These are phyloP conservation scores for Inonotus obliquus DNA, from an alignment of 1,284 basidiomycete species.

Conservation along the genomic window DNA sequence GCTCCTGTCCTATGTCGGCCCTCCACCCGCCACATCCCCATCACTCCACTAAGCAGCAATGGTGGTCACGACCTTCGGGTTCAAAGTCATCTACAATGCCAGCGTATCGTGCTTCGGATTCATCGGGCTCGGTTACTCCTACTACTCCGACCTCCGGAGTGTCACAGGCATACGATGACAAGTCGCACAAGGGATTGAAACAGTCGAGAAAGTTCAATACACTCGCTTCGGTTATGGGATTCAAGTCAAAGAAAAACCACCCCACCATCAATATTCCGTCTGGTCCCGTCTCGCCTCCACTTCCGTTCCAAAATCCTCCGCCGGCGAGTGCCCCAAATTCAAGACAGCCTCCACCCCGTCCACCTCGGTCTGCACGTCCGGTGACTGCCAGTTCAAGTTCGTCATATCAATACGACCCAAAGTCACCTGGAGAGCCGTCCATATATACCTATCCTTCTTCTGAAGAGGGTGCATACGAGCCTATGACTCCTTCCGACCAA, in stretches of 20 bases:
- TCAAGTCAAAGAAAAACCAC: constrained; percentile 52
- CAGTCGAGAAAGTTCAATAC: constrained; percentile 45
- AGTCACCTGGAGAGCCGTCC: constrained; percentile 17
- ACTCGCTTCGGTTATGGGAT: constrained; percentile 54
- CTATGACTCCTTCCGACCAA: constrained; percentile 17
- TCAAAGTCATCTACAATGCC: constrained; percentile 30
- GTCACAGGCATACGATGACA: constrained; percentile 28
- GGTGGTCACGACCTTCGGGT: constrained; percentile 17
- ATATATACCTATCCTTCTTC: constrained; percentile 18
- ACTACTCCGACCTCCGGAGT: constrained; percentile 8
- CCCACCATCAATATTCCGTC: constrained; percentile 38
- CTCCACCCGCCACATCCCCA: constrained; percentile 15
- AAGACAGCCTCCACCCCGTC: constrained; percentile 12
- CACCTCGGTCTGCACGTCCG: constrained; percentile 24
- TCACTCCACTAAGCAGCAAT: constrained; percentile 12
- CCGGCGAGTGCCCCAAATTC: constrained; percentile 22
- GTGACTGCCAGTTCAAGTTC: constrained; percentile 24
- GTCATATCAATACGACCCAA: constrained; percentile 31
- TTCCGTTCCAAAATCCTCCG: constrained; percentile 41
- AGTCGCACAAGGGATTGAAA: constrained; percentile 27
- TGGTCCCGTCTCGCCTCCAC: constrained; percentile 16
- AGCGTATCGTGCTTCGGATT: constrained; percentile 28
- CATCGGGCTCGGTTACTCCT: constrained; percentile 26
- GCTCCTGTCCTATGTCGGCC: constrained; percentile 12
- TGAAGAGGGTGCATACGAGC: constrained; percentile 14